Evolutionary conservation across 2,329 filamentous ascomycete genomes (phyloP).

Genomic region (Xylaria sp.): DNA sequence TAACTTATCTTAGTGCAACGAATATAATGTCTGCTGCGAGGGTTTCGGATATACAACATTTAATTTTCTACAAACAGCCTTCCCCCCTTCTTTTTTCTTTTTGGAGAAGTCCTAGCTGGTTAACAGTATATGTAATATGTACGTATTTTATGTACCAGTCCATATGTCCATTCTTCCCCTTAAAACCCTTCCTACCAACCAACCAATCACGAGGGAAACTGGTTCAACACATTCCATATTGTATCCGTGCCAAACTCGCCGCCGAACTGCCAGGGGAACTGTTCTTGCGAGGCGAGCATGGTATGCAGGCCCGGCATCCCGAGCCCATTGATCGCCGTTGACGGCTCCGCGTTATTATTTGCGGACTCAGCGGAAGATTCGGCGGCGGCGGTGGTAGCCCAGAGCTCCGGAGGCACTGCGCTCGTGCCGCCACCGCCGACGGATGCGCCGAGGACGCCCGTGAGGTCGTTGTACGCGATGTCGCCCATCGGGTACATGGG

Average conservation of each 20-base stretch:
- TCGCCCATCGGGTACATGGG: constrained; percentile 68
- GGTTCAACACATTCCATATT: constrained; percentile 66
- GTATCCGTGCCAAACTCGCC: constrained; percentile 66
- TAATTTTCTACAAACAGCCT: not conserved
- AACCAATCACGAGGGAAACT: constrained; percentile 49
- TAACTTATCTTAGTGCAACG: no score
- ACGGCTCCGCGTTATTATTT: not conserved
- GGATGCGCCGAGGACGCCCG: constrained; percentile 50
- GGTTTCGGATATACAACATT: not conserved
- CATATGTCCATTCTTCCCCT: not conserved
- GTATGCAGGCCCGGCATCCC: constrained; percentile 35
- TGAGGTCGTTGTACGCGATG: constrained; percentile 66
- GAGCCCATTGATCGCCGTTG: constrained; percentile 16
- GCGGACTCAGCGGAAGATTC: not conserved
- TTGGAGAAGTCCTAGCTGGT: not conserved
- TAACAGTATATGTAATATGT: not conserved
- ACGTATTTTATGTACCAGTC: not conserved
- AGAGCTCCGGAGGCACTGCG: constrained; percentile 38
- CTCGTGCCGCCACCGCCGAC: constrained; percentile 40
- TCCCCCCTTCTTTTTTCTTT: no score
- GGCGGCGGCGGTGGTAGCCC: constrained; percentile 13
- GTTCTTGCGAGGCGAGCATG: constrained; percentile 37
- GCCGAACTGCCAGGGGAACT: constrained; percentile 61
- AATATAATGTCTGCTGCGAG: not conserved
- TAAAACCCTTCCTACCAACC: not conserved